Percentiles rank a stretch among this genome's conserved stretches.
Conservation (phyloP, 306 rosid genomes). For the Boehmeria nivea region DNA sequence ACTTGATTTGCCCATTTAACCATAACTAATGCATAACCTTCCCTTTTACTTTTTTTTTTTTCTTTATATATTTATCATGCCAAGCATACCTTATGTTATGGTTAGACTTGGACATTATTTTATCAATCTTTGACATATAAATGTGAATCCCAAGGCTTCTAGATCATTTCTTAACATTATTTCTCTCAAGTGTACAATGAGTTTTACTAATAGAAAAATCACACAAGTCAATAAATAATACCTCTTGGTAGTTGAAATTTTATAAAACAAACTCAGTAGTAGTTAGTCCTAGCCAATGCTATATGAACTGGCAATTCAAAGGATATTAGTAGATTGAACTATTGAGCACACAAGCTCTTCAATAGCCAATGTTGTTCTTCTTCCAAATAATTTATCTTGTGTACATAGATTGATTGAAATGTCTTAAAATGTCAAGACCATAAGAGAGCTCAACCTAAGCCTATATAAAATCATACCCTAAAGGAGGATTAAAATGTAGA, state of each 20-base stretch:
- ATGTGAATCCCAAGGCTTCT: neutral
- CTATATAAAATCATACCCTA: neutral
- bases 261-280: neutral
- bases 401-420: no score
- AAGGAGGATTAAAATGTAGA: neutral
- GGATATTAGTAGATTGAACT: neutral
- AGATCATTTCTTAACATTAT: neutral
- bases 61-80: neutral
- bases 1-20: constrained; percentile 16
- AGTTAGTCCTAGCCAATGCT: neutral
- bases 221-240: constrained; percentile 3
- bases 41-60: neutral
- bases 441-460: neutral
- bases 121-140: constrained; percentile 2
- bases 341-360: neutral
- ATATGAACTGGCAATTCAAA: neutral
- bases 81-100: neutral
- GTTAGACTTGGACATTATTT: no score
- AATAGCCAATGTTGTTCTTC: neutral
- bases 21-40: constrained; percentile 1
- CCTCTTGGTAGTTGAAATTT: neutral
- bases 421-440: neutral
- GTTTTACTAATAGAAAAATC: neutral
- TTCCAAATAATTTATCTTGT: neutral
- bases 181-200: no score